Base-by-base conservation (phyloP, 257 asterid species). In the Hygrophila difformis region DNA sequence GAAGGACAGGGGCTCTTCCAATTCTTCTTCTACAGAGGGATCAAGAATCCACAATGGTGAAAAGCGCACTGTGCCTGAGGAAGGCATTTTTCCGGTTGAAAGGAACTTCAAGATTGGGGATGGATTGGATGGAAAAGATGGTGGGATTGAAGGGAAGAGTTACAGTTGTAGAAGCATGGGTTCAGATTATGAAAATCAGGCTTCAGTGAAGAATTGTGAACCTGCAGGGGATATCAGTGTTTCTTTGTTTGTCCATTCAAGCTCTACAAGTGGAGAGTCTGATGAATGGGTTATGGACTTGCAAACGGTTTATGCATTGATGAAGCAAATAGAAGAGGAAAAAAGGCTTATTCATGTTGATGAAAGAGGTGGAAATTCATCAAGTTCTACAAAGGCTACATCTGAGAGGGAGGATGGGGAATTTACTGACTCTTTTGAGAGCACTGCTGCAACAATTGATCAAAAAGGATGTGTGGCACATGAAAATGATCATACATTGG, bases 181-280 rank as follows among this genome's bases (percentile, higher is more conserved):
- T 41, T 75, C 81, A 24, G 81, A 49, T 42, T 78, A 73, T 33
- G 81, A 75, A 60, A 38, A 66, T 44, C 57, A 29, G 22, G 59
- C 35, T 39, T n/a, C n/a, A n/a, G n/a, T n/a, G n/a, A 46, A 69
- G 55, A 53, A 39, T 38, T 51, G 53, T 49, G 38, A 44, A 46
- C 52, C 60, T 22, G 68, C 23, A 44, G 51, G 26, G 17, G 62
- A n/a, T n/a, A n/a, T n/a, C n/a, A n/a, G 65, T 44, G 11, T 31
- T 47, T 28, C 65, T 39, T 50, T 68, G 13, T 44, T 59, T 64
- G 61, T 48, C 46, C 68, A 49, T 58, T 59, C 68, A 12, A 11
- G 18, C 43, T 33, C 16, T n/a, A n/a, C 34, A 1, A 34, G 35
- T 14, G 53, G 20, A 46, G 66, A 61, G 50, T 62, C 28, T 7